A percentile compares a stretch with the other conserved stretches of the same genome.
phyloP scores from a whole-genome alignment of 2,329 filamentous ascomycete genomes.

The Purpureocillium takamizusanense region DNA sequence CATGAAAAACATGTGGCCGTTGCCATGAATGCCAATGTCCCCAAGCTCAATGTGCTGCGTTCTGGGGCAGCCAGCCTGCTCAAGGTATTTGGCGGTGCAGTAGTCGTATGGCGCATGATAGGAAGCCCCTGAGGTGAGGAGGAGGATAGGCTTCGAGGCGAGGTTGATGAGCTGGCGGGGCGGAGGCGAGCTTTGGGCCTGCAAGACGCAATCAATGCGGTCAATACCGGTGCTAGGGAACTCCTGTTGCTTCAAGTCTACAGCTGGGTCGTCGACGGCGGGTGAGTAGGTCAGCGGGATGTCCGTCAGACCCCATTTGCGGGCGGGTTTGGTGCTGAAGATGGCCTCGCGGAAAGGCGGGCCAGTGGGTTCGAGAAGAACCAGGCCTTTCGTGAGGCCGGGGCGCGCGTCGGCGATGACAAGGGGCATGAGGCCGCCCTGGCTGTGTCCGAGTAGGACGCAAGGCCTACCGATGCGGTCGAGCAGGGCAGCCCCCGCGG shows the following conservation, averaged over 20 bases:
- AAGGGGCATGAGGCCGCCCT: conserved; percentile 32
- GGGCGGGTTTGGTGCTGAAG: conserved; percentile 22
- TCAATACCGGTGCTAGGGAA: conserved; percentile 12
- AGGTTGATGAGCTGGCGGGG: conserved; percentile 9
- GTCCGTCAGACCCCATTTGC: conserved; percentile 36
- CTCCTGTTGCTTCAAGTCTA: conserved; percentile 22
- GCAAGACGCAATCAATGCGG: conserved; percentile 20
- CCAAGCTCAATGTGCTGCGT: conserved; percentile 25
- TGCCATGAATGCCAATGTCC: conserved; percentile 30
- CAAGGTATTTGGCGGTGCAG: conserved; percentile 29
- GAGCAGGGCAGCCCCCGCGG: conserved; percentile 30
- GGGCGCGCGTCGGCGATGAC: conserved; percentile 32
- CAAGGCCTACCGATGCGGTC: conserved; percentile 31
- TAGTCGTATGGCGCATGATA: conserved; percentile 38
- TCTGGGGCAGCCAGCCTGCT: conserved; percentile 29
- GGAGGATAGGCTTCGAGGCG: conserved; percentile 8
- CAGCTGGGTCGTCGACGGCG: conserved; percentile 22
- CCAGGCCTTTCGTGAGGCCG: conserved; percentile 27
- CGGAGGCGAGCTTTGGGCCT: conserved; percentile 15
- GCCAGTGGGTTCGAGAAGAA: conserved; percentile 36
- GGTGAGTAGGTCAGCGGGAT: conserved; percentile 40
- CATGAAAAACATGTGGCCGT: conserved; percentile 39
- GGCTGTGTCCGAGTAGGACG: conserved; percentile 34
- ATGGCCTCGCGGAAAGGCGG: conserved; percentile 36
- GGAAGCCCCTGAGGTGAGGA: conserved; percentile 28